Conservation (phyloP, 1,284 basidiomycete genomes). For the Puccinia novopanici region DNA sequence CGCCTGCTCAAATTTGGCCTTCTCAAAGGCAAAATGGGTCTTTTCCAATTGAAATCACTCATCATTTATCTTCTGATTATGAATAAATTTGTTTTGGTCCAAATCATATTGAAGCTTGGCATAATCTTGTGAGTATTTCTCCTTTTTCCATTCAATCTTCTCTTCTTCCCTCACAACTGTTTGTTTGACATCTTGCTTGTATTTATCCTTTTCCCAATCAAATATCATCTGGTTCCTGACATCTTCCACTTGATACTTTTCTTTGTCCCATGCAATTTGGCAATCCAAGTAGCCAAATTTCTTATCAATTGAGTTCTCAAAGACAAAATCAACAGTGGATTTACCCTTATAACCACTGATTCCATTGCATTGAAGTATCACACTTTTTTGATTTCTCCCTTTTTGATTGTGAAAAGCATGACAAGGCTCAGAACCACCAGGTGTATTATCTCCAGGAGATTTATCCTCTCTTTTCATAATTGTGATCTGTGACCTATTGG, state of each 20-base stretch:
- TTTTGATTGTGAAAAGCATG: no score
- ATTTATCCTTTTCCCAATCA: no score
- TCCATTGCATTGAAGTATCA: no score
- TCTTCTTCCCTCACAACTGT: no score
- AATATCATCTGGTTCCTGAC: neutral
- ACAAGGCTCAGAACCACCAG: no score
- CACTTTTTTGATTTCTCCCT: no score
- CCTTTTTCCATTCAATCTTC: neutral
- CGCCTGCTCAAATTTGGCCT: neutral
- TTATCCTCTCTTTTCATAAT: no score
- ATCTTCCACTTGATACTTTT: no score
- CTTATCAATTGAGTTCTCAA: neutral
- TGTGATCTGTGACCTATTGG: neutral
- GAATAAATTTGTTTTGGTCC: no score
- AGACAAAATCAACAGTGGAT: neutral
- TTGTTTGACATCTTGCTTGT: no score
- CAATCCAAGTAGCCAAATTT: neutral
- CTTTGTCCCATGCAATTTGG: neutral
- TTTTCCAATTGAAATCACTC: neutral
- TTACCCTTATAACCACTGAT: no score
- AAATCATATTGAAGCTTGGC: neutral
- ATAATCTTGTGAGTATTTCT: neutral
- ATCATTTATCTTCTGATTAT: neutral
- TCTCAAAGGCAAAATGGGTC: neutral
- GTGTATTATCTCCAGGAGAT: no score